Base-by-base conservation (phyloP, 2,329 filamentous ascomycete species). In the Diaporthe amygdali region DNA sequence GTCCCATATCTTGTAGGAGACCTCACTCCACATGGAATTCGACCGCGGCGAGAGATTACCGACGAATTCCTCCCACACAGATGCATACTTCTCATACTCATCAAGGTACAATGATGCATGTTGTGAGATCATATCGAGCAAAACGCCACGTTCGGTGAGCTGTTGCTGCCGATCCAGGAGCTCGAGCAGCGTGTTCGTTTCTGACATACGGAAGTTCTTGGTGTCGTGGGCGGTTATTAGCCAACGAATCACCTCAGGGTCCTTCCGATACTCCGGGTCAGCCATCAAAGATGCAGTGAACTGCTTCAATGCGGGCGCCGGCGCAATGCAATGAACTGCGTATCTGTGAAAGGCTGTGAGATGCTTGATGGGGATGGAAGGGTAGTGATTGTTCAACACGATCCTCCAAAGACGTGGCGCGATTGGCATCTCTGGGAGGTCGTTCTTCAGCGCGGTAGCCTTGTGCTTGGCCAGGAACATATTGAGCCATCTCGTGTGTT, bases 391-490 rank as follows among this genome's bases (percentile, higher is more conserved):
- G 20, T 14, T 10, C 15, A 71, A 47, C 0, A 54, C 46, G 14
- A 6, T 9, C 2, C 8, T 25, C 52, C 69, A 71, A 15, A 66
- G 51, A 2, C 2, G 15, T 20, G 51, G 63, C 4, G 3, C 30
- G 5, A 71, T 25, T 6, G 69, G 69, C 20, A 63, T 51, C 22
- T 41, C 20, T 6, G 69, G 63, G 10, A 68, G 5, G 2, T 68
- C 25, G 2, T 17, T 30, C 27, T 9, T 20, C 5, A 66, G n/a
- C 17, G 56, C 55, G 7, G 69, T 55, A 17, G 52, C 52, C n/a
- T 52, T 14, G 52, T 61, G 34, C 27, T 67, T 68, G 41, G 39
- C 69, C 3, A 71, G 52, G 34, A 71, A 71, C 30, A 71, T 54
- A 15, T 37, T 47, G 27, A 71, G 17, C 69, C 69, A 71, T 46